Base-by-base conservation (phyloP, 768 basidiomycete species). In the Russula sp. region DNA sequence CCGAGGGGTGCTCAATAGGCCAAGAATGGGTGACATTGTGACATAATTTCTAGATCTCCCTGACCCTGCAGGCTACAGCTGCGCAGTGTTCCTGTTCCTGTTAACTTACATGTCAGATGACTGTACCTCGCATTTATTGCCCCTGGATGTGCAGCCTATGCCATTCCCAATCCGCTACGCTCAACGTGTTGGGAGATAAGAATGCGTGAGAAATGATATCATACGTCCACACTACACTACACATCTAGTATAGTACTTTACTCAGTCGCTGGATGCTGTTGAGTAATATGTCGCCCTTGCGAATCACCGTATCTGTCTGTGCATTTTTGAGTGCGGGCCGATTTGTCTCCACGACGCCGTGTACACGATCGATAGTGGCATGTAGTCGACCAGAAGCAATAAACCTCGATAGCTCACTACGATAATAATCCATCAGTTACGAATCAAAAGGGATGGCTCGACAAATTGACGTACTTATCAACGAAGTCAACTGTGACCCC, bases 361-460 rank as follows among this genome's bases (percentile, higher is more conserved):
- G 82, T n/a, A 98, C 96, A 71, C 92, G 92, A 80, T 98, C 95
- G 64, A 98, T 98, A 1, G 87, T 86, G 69, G 88, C 90, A 71
- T 92, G 86, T 56, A 99, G 76, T 13, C 96, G 81, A 26, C 90
- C 89, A 16, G 84, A 83, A 18, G 94, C 88, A 69, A 99, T 98
- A 78, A 98, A 96, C 8, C 87, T 84, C 34, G 92, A 92, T 40
- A 98, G 80, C 72, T 99, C 95, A 69, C 92, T 94, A 70, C 16
- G 49, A 53, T 1, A 18, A 63, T 26, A 20, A 34, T 16, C 49
- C 24, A 11, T 56, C 26, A 67, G 63, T 59, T 68, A 44, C 3
- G 0, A 11, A 10, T 14, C 18, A 20, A 53, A 22, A 63, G 32
- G 68, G 22, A 63, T 32, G n/a, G 49, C 16, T 53, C 46, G 11